phyloP scores from a whole-genome alignment of 176 grass and related monocot species.

The Aegilops sharonensis region DNA sequence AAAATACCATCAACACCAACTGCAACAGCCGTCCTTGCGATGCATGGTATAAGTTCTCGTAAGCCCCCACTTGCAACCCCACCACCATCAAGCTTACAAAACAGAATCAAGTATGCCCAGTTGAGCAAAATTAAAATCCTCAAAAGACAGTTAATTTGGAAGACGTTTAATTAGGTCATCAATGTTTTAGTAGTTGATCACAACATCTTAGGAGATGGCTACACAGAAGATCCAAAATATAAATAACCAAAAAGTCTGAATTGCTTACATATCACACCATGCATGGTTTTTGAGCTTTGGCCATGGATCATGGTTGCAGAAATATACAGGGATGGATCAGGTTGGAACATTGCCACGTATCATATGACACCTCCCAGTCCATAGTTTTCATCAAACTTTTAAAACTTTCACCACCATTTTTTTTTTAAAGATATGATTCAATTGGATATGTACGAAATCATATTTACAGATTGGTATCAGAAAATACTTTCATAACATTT shows the following conservation, averaged over 20 bases:
- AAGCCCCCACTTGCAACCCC: conserved; percentile 91
- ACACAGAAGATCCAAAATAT: background rate
- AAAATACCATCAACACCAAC: conserved; percentile 96
- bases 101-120: conserved; percentile 10
- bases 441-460: background rate
- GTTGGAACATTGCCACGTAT: background rate
- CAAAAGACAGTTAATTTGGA: background rate
- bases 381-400: background rate
- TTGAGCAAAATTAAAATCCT: conserved; percentile 14
- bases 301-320: background rate
- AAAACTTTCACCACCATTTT: background rate
- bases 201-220: background rate
- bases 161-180: background rate
- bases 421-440: background rate
- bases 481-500: background rate
- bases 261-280: background rate
- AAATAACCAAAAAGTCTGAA: background rate
- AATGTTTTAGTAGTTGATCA: background rate
- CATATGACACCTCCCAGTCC: background rate
- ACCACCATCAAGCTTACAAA: conserved; percentile 85
- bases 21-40: conserved; percentile 86
- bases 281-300: background rate
- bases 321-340: background rate
- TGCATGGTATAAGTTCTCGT: conserved; percentile 93
- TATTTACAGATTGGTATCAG: background rate